Conservation (phyloP, 805 yeast genomes). For the Sugiyamaella boreocaroliniensis region DNA sequence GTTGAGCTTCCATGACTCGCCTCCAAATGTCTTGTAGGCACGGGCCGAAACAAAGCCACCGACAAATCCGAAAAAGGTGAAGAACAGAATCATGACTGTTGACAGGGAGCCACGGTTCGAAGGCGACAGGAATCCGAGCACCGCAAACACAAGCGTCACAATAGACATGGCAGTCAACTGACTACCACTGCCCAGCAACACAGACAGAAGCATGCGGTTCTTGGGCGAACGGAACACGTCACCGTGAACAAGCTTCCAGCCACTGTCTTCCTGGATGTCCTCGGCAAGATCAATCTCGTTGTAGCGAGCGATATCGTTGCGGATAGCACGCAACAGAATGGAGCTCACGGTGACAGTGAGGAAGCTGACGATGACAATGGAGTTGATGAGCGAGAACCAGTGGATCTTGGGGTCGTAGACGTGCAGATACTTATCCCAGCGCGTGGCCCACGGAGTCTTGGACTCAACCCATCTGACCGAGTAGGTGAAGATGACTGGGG, state of each 20-base stretch:
- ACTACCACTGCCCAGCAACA: conserved; percentile 79
- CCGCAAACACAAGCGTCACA: conserved; percentile 71
- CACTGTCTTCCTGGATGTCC: conserved; percentile 85
- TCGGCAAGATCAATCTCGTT: conserved; percentile 79
- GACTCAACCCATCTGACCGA: conserved; percentile 68
- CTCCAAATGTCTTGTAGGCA: conserved; percentile 82
- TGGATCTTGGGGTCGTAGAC: conserved; percentile 89
- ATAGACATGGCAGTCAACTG: conserved; percentile 75
- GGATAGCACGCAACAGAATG: conserved; percentile 69
- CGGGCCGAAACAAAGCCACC: conserved; percentile 87
- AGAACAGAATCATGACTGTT: conserved; percentile 81
- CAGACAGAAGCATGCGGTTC: conserved; percentile 62
- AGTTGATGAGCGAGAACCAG: conserved; percentile 89
- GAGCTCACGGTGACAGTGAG: conserved; percentile 74
- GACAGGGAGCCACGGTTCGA: conserved; percentile 90
- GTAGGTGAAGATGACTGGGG: conserved; percentile 73
- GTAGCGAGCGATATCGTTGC: conserved; percentile 78
- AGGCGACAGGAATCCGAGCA: conserved; percentile 85
- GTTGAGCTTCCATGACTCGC: conserved; percentile 84
- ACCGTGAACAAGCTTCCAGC: conserved; percentile 95
- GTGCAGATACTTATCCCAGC: conserved; percentile 96
- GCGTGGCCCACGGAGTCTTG: conserved; percentile 86
- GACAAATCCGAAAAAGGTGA: conserved; percentile 69
- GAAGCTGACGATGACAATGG: conserved; percentile 71
- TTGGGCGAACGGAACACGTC: conserved; percentile 87